Conservation (phyloP, 2,329 filamentous ascomycete genomes). For the Xylariaceae sp. region DNA sequence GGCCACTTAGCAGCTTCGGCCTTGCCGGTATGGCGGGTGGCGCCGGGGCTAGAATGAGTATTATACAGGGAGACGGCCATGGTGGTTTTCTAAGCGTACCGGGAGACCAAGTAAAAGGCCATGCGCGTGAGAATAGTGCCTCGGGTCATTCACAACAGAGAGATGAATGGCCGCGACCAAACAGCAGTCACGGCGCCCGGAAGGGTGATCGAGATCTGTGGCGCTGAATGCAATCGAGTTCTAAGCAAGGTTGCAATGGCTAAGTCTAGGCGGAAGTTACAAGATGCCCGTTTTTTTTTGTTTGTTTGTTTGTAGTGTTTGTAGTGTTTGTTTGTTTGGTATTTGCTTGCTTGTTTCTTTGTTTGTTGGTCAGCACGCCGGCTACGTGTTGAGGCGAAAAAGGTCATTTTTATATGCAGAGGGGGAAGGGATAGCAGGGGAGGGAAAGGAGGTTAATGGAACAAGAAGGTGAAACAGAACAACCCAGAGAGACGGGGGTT, state of each 20-base stretch:
- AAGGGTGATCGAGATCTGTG: conserved; percentile 39
- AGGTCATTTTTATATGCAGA: background rate
- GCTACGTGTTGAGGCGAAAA: background rate
- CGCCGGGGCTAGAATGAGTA: conserved; percentile 46
- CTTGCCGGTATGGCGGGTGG: conserved; percentile 49
- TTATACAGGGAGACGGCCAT: conserved; percentile 44
- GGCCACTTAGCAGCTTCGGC: conserved; percentile 53
- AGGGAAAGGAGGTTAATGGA: background rate
- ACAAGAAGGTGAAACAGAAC: conserved; percentile 1
- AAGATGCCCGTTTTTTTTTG: background rate
- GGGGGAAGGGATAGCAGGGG: background rate
- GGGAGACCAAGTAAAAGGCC: conserved; percentile 21
- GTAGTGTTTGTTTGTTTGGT: no score
- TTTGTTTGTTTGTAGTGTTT: no score
- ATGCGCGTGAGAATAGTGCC: conserved; percentile 22
- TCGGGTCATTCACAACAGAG: conserved; percentile 18
- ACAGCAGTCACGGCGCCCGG: conserved; percentile 39
- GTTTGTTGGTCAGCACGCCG: background rate
- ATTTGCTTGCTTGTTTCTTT: background rate
- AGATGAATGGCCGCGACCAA: conserved; percentile 40
- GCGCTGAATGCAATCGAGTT: conserved; percentile 30
- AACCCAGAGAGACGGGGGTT: background rate
- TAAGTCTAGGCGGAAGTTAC: background rate
- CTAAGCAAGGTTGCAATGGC: background rate
- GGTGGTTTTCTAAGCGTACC: conserved; percentile 52